Percentiles rank a stretch among this genome's conserved stretches.
phyloP scores from a whole-genome alignment of 1,139 yeast species.

The Suhomyces kunorum region DNA sequence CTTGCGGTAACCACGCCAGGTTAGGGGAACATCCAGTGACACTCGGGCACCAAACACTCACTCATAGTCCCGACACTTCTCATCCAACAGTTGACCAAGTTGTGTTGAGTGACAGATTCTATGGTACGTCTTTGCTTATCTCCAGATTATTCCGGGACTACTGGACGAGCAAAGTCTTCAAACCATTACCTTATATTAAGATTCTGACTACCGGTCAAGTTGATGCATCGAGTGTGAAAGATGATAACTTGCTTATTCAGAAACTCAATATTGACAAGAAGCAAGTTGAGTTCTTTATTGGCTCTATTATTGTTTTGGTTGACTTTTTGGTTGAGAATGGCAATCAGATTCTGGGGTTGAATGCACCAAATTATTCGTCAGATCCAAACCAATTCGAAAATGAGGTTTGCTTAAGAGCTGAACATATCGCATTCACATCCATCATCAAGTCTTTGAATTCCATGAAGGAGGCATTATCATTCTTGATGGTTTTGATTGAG shows the following conservation, averaged over 20 bases:
- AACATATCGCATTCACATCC: conserved; percentile 83
- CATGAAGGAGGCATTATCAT: conserved; percentile 87
- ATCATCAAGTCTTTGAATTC: conserved; percentile 73
- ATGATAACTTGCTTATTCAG: conserved; percentile 44
- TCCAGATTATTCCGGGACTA: conserved; percentile 75
- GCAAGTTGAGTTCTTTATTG: conserved; percentile 65
- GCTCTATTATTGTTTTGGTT: conserved; percentile 63
- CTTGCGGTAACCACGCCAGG: conserved; percentile 57
- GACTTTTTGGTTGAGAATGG: conserved; percentile 60
- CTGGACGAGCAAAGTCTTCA: conserved; percentile 76
- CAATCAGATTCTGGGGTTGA: conserved; percentile 63
- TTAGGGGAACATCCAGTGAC: conserved; percentile 31
- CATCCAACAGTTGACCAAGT: conserved; percentile 66
- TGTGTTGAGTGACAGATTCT: conserved; percentile 85
- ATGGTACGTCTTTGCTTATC: conserved; percentile 81
- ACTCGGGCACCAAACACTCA: conserved; percentile 11
- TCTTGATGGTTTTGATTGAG: conserved; percentile 76
- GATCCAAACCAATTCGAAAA: conserved; percentile 50
- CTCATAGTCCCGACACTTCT: conserved; percentile 12
- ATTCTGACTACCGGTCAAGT: conserved; percentile 32
- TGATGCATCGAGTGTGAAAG: conserved; percentile 47
- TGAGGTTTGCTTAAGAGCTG: conserved; percentile 85
- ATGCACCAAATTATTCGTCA: conserved; percentile 49
- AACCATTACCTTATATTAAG: conserved; percentile 46
- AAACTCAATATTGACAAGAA: conserved; percentile 52